phyloP scores from a whole-genome alignment of 2,329 filamentous ascomycete genomes.

The Alternaria brassicicola region DNA sequence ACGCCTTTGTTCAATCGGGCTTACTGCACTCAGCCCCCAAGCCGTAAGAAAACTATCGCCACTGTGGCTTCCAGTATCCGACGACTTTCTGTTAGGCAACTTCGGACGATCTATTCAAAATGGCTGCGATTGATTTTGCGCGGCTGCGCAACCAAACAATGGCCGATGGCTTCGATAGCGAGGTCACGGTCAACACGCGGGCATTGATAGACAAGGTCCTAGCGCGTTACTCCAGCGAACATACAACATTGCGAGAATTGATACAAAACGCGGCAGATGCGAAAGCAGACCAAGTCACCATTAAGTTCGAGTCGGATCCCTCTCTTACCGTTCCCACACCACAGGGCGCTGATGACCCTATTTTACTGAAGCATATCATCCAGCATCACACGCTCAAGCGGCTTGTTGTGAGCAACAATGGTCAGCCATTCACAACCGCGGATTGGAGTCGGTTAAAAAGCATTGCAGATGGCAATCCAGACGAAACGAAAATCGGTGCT shows the following conservation, averaged over 20 bases:
- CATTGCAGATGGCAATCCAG: constrained; percentile 98
- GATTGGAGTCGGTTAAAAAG: constrained; percentile 94
- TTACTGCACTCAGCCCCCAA: not conserved
- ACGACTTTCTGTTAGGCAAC: not conserved
- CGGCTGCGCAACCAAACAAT: constrained; percentile 86
- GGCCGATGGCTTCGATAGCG: constrained; percentile 90
- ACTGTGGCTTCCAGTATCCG: not conserved
- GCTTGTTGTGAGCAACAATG: constrained; percentile 92
- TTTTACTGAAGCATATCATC: constrained; percentile 80
- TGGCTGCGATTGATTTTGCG: constrained; percentile 59
- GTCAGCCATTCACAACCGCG: constrained; percentile 82
- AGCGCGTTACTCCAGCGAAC: constrained; percentile 94
- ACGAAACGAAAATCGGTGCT: constrained; percentile 98
- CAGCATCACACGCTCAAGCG: constrained; percentile 84
- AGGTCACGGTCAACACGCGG: constrained; percentile 95
- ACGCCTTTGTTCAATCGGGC: not conserved
- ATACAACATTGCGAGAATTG: constrained; percentile 84
- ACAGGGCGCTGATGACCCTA: constrained; percentile 67
- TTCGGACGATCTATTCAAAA: constrained; percentile 12
- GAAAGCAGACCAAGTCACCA: constrained; percentile 83
- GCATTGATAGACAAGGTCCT: constrained; percentile 98
- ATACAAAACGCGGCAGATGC: constrained; percentile 99
- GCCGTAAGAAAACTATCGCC: not conserved
- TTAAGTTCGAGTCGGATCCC: constrained; percentile 90
- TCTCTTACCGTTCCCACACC: constrained; percentile 77